Percentiles rank a stretch among this genome's conserved stretches.
phyloP scores from a whole-genome alignment of 192 early-diverging fungal species.

The Coemansia sp. region DNA sequence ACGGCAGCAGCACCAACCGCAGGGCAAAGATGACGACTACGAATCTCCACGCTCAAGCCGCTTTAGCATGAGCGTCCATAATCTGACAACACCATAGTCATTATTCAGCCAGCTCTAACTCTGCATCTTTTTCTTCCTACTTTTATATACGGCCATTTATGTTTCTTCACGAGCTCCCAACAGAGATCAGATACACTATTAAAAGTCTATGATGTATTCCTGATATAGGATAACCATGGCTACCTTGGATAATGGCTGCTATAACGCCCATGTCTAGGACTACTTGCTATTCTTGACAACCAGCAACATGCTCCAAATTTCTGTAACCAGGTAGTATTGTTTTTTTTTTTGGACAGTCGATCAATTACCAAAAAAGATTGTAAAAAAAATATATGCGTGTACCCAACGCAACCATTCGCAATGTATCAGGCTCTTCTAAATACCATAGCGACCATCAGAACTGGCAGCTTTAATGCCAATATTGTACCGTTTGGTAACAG shows the following conservation, averaged over 20 bases:
- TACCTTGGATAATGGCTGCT: no score
- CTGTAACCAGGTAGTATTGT: no score
- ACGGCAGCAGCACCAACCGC: conserved; percentile 13
- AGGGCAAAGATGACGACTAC: conserved; percentile 13
- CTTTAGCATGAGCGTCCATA: conserved; percentile 52
- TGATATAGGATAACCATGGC: no score
- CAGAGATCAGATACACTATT: not conserved
- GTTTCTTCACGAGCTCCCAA: not conserved
- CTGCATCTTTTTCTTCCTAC: not conserved
- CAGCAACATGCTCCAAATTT: no score
- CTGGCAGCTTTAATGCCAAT: not conserved
- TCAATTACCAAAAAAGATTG: no score
- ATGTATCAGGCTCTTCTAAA: not conserved
- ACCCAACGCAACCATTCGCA: not conserved
- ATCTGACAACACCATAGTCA: conserved; percentile 37
- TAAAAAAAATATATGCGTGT: not conserved
- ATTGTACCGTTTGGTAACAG: conserved; percentile 27
- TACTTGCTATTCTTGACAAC: no score
- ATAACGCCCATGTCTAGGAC: no score
- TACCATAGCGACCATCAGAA: not conserved
- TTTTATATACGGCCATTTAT: not conserved
- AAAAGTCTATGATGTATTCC: no score
- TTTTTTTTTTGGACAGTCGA: no score
- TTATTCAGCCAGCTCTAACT: not conserved
- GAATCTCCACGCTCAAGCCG: conserved; percentile 20